Evolutionary conservation across 2,329 filamentous ascomycete genomes (phyloP).

Genomic region (Annulohypoxylon truncatum): DNA sequence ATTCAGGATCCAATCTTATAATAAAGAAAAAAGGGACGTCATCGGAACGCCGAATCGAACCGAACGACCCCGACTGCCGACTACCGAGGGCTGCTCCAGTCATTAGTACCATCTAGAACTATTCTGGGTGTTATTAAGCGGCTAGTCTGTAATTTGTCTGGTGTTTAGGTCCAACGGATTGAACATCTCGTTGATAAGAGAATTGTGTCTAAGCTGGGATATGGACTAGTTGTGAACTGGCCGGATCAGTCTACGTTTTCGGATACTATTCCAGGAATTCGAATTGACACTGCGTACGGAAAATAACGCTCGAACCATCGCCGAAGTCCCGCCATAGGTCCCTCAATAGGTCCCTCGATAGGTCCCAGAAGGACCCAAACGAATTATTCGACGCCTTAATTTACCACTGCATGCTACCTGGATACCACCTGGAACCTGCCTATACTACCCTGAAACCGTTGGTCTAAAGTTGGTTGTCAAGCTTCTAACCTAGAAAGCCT

Average conservation of each 20-base stretch:
- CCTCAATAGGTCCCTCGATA: neutral
- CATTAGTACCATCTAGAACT: conserved; percentile 9
- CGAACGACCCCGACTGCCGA: conserved; percentile 39
- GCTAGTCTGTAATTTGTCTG: conserved; percentile 9
- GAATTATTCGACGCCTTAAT: conserved; percentile 23
- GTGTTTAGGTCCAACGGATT: neutral
- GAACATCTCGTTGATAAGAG: conserved; percentile 1
- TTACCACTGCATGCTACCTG: neutral
- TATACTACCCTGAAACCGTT: conserved; percentile 1
- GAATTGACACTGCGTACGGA: conserved; percentile 18
- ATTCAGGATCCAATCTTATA: neutral
- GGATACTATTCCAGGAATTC: conserved; percentile 24
- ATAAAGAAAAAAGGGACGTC: conserved; percentile 25
- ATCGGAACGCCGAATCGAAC: conserved; percentile 40
- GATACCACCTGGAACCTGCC: neutral
- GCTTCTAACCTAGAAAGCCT: conserved; percentile 15
- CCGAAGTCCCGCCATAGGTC: conserved; percentile 34
- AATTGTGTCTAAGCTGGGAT: conserved; percentile 22
- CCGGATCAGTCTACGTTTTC: conserved; percentile 33
- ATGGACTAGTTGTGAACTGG: conserved; percentile 32
- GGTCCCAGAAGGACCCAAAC: neutral
- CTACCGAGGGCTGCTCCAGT: conserved; percentile 27
- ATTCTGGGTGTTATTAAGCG: conserved; percentile 14
- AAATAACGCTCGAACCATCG: conserved; percentile 34
- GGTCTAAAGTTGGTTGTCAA: neutral